A percentile compares a stretch with the other conserved stretches of the same genome.
These are phyloP conservation scores for Gardenia jasminoides DNA, from an alignment of 257 asterid genomes.

Conservation along the genomic window DNA sequence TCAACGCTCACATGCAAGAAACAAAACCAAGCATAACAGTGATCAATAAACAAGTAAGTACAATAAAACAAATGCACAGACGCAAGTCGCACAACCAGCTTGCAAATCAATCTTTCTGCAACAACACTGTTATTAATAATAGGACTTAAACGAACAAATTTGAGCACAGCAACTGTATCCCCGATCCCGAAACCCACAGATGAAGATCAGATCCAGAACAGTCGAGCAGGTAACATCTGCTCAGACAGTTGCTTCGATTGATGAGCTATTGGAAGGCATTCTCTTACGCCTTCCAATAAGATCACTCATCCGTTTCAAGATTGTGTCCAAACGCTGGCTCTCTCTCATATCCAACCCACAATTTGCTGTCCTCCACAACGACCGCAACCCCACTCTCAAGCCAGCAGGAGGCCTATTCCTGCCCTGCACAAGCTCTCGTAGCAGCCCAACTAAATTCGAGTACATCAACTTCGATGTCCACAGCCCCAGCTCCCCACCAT, in stretches of 20 bases:
- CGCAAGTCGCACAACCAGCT: neutral
- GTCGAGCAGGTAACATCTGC: slow-evolving; percentile 29
- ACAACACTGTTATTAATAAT: neutral
- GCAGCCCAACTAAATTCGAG: slow-evolving; percentile 1
- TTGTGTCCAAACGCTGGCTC: slow-evolving; percentile 39
- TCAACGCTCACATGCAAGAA: neutral
- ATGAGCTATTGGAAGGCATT: slow-evolving; percentile 29
- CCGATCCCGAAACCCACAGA: neutral
- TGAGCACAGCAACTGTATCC: neutral
- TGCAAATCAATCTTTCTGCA: slow-evolving; percentile 15
- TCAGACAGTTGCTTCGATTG: slow-evolving; percentile 24
- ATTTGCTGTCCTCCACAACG: slow-evolving; percentile 23
- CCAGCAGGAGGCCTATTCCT: slow-evolving; percentile 33
- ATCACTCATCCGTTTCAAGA: slow-evolving; percentile 34
- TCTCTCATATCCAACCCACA: slow-evolving; percentile 32
- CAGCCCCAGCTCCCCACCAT: slow-evolving; percentile 13
- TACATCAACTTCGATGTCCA: slow-evolving; percentile 20
- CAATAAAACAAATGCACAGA: too few relatives aligned
- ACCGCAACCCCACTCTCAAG: slow-evolving; percentile 15
- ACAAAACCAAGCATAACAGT: too few relatives aligned
- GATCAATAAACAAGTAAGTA: too few relatives aligned
- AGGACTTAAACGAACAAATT: neutral
- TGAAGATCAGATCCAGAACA: slow-evolving; percentile 18
- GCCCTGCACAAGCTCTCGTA: neutral
- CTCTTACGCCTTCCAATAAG: slow-evolving; percentile 28